These are phyloP conservation scores for Aphanomyces stellatus DNA, from an alignment of 352 stramenopile genomes.

Conservation along the genomic window DNA sequence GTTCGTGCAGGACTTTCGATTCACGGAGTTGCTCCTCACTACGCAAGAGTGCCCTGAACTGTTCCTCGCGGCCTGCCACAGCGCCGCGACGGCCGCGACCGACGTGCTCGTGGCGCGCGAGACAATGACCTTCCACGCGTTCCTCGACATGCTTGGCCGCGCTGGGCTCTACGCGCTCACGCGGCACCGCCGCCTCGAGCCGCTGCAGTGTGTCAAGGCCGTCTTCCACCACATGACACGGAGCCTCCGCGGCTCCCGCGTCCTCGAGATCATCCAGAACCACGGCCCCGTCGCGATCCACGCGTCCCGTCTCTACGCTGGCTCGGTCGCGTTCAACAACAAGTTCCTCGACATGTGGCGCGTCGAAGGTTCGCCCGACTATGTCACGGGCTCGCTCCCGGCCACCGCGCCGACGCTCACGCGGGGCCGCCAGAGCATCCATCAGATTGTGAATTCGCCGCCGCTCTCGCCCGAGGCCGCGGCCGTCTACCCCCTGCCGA, in stretches of 20 bases:
- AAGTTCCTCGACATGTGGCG: conserved; percentile 76
- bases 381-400: conserved; percentile 32
- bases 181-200: conserved; percentile 26
- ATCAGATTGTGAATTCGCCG: conserved; percentile 7
- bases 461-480: neutral
- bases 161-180: conserved; percentile 43
- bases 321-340: conserved; percentile 67
- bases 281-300: conserved; percentile 56
- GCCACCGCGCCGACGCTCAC: neutral
- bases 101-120: conserved; percentile 19
- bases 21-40: conserved; percentile 58
- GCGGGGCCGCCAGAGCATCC: neutral
- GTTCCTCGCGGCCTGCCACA: conserved; percentile 47
- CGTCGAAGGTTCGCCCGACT: conserved; percentile 68
- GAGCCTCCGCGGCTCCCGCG: conserved; percentile 45
- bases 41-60: conserved; percentile 60
- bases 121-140: conserved; percentile 62
- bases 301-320: conserved; percentile 59
- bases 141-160: conserved; percentile 52
- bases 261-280: conserved; percentile 58
- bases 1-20: conserved; percentile 67
- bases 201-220: conserved; percentile 45
- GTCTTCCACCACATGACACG: conserved; percentile 69
- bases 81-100: conserved; percentile 19
- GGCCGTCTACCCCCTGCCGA: neutral